Percentiles rank a stretch among this genome's conserved stretches.
Evolutionary conservation across 148 eudicot species (phyloP).

Genomic region (Tetragonia tetragonoides): DNA sequence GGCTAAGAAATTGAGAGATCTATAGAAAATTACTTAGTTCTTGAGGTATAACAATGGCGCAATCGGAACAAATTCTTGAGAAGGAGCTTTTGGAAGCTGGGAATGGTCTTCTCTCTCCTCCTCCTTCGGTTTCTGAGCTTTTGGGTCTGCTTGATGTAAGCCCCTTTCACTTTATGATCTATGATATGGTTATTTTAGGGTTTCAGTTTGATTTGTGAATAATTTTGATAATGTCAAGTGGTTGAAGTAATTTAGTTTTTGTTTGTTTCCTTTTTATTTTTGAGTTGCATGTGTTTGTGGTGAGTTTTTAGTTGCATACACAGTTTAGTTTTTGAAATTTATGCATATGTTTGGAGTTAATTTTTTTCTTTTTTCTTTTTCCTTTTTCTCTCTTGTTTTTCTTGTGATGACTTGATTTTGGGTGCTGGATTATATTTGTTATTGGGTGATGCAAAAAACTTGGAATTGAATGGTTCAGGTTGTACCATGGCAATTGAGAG

Average conservation of each 20-base stretch:
- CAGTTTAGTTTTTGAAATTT: background rate
- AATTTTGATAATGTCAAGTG: background rate
- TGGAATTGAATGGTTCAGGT: background rate
- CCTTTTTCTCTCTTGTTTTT: too few species aligned
- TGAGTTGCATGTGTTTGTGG: background rate
- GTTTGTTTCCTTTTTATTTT: background rate
- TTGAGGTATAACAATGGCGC: conserved; percentile 33
- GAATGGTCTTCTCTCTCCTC: conserved; percentile 45
- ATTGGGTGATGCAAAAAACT: background rate
- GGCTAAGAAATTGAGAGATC: conserved; percentile 24
- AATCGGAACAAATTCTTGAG: conserved; percentile 47
- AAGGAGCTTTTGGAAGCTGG: conserved; percentile 52
- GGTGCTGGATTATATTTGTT: background rate
- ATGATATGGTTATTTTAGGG: background rate
- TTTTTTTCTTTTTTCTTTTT: background rate
- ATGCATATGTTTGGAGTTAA: background rate
- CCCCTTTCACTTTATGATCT: background rate
- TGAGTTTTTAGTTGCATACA: background rate
- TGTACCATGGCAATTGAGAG: background rate
- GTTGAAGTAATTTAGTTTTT: background rate
- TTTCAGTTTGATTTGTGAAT: background rate
- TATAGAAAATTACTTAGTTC: background rate
- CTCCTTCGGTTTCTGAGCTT: conserved; percentile 44
- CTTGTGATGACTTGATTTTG: background rate
- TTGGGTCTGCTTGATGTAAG: conserved; percentile 66